Evolutionary conservation across 2,329 filamentous ascomycete genomes (phyloP), one percentile per base, ranked within the genome.

Genomic region (Pochonia chlamydosporia): DNA sequence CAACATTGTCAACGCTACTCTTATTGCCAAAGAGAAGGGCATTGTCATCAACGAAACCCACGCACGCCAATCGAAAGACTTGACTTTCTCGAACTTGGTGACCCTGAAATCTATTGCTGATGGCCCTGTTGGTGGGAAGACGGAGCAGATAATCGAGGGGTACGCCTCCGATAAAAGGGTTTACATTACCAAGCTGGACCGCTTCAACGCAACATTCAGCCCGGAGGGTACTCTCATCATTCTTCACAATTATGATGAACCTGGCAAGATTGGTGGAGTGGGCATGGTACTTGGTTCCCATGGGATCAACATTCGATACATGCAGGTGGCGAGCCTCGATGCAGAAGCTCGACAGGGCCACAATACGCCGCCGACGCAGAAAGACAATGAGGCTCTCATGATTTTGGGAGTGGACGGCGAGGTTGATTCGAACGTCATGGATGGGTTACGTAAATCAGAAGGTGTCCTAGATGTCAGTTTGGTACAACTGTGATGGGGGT

Each of bases 211-310:
- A 0, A 81, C 80, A 4, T 92, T 93, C 54, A 74, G 79, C 10
- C 87, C 87, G 0, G 78, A 85, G 49, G 87, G 87, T 1, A 88
- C 81, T 0, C 63, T 92, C 49, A 71, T 91, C n/a, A 84, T 92
- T 49, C 78, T 89, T 57, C 79, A 89, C 59, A 92, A 92, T 67
- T 90, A 87, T 58, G 87, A 93, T 59, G 77, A 83, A 53, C 86
- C 86, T 0, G 88, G 88, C 10, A 91, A 90, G 72, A 92, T 93
- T 61, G 88, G 88, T 2, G 81, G 82, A 31, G 87, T 93, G 3
- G 88, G 88, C 1, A 82, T 75, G 49, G 74, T 82, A 44, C 68
- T 92, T 23, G 88, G 87, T 0, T 74, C 74, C 31, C 78, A 85
- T 31, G 81, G 80, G 0, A 81, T 93, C 44, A 93, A 93, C 59